Evolutionary conservation across 1,284 basidiomycete species (phyloP), one percentile per base, ranked within the genome.

Genomic region (Pulchroboletus neoregius): DNA sequence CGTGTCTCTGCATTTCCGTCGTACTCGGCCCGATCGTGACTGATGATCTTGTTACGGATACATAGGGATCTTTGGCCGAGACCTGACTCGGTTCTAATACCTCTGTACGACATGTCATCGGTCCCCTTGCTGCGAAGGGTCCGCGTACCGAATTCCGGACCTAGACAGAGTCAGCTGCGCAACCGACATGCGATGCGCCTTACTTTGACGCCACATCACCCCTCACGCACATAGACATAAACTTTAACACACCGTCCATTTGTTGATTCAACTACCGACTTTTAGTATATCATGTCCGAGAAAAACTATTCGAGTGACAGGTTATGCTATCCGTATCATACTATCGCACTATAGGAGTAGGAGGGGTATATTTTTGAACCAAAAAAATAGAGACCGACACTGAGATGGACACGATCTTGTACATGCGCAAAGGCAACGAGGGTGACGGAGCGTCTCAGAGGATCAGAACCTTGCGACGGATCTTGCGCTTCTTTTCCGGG

Each of bases 1-100:
- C 35, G 62, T 60, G 28, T 31, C 15, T 31, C 15, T 24, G 16
- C 15, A 45, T 49, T 35, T 43, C 44, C 43, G 46, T 30, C 22
- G 10, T 42, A n/a, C 20, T 6, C 27, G 40, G 40, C 13, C 39
- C 28, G 45, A 56, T 48, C 44, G 41, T 40, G 47, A 30, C 57
- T 58, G 20, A 44, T 57, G 24, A 40, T 70, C 66, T 63, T 61
- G 64, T 49, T 39, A 18, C 41, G 28, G 31, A 41, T n/a, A n/a
- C n/a, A n/a, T 46, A 82, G 79, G 81, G 79, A 79, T 91, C 48
- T 89, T 91, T 60, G 90, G 91, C 6, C 76, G 90, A 13, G 87
- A 92, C 63, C 68, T 92, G 39, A 87, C 82, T 9, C 76, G 86
- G 15, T 90, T 91, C 65, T 91, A 66, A 71, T 51, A 15, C 24